Conservation (phyloP, 179 eudicot genomes). For the Nepenthes alata region DNA sequence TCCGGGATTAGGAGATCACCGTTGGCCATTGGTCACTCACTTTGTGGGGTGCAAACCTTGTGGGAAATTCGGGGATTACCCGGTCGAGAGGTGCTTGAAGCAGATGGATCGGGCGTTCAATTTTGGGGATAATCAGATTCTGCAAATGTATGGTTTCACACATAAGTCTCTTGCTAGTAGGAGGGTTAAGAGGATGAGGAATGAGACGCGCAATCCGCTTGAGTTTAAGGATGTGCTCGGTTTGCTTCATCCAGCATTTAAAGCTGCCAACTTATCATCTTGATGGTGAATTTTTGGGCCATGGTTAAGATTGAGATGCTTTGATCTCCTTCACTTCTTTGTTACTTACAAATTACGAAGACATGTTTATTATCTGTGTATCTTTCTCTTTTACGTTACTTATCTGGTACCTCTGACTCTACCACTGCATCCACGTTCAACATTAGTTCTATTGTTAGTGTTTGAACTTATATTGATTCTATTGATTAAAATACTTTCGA, state of each 20-base stretch:
- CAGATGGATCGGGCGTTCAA: slow-evolving; percentile 42
- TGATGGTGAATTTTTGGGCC: slow-evolving; percentile 2
- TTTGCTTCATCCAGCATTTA: slow-evolving; percentile 21
- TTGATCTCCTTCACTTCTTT: too few relatives aligned
- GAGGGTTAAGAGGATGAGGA: slow-evolving; percentile 28
- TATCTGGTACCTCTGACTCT: too few relatives aligned
- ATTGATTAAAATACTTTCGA: too few relatives aligned
- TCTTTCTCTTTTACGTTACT: too few relatives aligned
- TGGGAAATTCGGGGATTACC: slow-evolving; percentile 40
- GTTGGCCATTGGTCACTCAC: slow-evolving; percentile 52
- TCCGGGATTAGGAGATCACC: slow-evolving; percentile 36
- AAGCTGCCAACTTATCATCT: slow-evolving; percentile 12
- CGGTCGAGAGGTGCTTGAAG: slow-evolving; percentile 35
- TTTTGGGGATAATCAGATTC: slow-evolving; percentile 38
- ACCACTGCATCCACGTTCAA: too few relatives aligned
- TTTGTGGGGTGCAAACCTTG: slow-evolving; percentile 50
- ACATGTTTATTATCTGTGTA: too few relatives aligned
- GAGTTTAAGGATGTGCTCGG: slow-evolving; percentile 22
- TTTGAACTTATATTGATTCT: too few relatives aligned
- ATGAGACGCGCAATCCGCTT: slow-evolving; percentile 29
- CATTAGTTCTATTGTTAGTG: too few relatives aligned
- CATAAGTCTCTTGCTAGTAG: slow-evolving; percentile 35
- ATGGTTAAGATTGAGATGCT: too few relatives aligned
- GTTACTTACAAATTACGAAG: too few relatives aligned
- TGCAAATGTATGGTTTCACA: slow-evolving; percentile 35